Base-by-base conservation (phyloP, 2,329 filamentous ascomycete genomes). In the Aaosphaeria arxii region DNA sequence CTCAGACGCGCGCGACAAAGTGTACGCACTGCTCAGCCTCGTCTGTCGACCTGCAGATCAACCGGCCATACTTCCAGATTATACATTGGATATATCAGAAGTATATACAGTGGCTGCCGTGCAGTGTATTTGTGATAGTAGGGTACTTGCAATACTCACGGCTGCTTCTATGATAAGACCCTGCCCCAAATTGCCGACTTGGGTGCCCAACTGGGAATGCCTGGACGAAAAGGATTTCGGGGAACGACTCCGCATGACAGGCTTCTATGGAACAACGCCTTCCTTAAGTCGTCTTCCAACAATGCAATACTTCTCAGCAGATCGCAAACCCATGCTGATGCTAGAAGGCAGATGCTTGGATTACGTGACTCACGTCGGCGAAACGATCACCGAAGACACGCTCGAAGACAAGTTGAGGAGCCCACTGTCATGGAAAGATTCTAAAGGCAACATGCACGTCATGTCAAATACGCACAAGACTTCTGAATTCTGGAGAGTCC, bases 171-270 rank as follows among this genome's bases (percentile, higher is more conserved):
- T 52, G 17, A 50, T 54, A 39, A 57, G 56, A 30, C 52, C 42
- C 31, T 31, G 54, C 4, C 24, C 45, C 5, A 52, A 59, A 35
- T n/a, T 62, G 17, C 56, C 57, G 6, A 57, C 52, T 1, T 62
- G 56, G 57, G 60, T 56, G 4, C 56, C 59, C 0, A 55, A 62
- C 41, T 63, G 55, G 58, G 42, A 46, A 28, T 43, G 50, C 5
- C 51, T 53, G 4, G 48, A 48, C 11, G 35, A 43, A 9, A 33
- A 56, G 2, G 44, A 33, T 5, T 48, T 40, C n/a, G 43, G 46
- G 9, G 43, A 32, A 4, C 45, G 50, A 4, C 40, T 47, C 2
- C 38, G 50, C 30, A 45, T 46, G 24, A 35, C 45, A 2, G 11
- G 36, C 6, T 38, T 48, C 11, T 56, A 52, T 36, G 35, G 17